These are phyloP conservation scores for Corinectria fuckeliana DNA, from an alignment of 2,329 filamentous ascomycete species.

Conservation along the genomic window DNA sequence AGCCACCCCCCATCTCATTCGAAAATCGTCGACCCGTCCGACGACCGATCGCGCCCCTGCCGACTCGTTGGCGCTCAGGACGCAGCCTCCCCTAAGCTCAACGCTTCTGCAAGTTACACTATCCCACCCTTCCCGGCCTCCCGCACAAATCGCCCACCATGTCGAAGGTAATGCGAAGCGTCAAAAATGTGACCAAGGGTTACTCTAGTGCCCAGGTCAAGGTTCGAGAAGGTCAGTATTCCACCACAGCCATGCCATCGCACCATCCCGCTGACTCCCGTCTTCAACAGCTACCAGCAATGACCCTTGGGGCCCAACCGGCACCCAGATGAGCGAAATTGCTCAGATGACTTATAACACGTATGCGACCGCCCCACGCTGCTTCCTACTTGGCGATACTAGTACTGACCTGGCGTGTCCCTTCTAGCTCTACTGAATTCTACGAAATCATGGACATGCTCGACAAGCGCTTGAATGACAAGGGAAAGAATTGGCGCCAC, in stretches of 20 bases:
- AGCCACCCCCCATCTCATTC: conserved; percentile 2
- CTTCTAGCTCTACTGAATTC: conserved; percentile 85
- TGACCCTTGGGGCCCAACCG: conserved; percentile 97
- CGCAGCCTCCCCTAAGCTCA: conserved; percentile 21
- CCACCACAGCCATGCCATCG: not conserved
- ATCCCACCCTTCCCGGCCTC: conserved; percentile 9
- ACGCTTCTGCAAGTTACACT: conserved; percentile 2
- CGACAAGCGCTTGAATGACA: conserved; percentile 97
- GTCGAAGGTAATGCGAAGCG: conserved; percentile 96
- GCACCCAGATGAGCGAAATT: conserved; percentile 98
- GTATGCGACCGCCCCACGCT: conserved; percentile 60
- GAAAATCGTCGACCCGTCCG: conserved; percentile 16
- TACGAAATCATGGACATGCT: conserved; percentile 99
- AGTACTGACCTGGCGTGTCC: conserved; percentile 25
- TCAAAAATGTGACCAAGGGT: conserved; percentile 99
- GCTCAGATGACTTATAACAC: conserved; percentile 97
- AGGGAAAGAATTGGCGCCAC: conserved; percentile 99
- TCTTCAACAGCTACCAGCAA: conserved; percentile 86
- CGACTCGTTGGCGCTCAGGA: conserved; percentile 31
- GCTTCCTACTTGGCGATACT: not conserved
- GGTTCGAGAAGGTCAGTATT: conserved; percentile 85
- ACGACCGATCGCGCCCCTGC: conserved; percentile 24
- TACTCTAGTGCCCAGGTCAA: conserved; percentile 97
- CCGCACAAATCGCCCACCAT: conserved; percentile 59
- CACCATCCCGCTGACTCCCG: conserved; percentile 26